phyloP scores from a whole-genome alignment of 2,329 filamentous ascomycete species.

The Cordyceps cateniannulata region DNA sequence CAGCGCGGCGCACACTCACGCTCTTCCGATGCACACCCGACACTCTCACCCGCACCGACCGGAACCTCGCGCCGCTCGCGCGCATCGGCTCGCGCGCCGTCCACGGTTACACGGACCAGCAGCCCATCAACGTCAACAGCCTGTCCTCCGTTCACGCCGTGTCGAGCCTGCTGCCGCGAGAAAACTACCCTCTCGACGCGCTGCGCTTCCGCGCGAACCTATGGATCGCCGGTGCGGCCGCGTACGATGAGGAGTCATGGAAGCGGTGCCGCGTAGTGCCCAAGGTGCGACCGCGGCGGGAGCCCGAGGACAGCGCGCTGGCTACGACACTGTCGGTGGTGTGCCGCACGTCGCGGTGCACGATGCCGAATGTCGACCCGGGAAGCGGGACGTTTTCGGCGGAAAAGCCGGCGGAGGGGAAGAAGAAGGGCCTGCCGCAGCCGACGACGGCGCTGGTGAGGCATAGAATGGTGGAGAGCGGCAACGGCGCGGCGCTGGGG shows the following conservation, averaged over 20 bases:
- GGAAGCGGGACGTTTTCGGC: constrained; percentile 7
- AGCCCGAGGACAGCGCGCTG: neutral
- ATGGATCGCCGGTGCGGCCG: constrained; percentile 15
- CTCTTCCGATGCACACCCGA: constrained; percentile 15
- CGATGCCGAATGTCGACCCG: constrained; percentile 18
- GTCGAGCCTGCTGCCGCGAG: constrained; percentile 12
- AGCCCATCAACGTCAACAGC: constrained; percentile 18
- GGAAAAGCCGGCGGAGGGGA: neutral
- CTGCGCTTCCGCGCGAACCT: constrained; percentile 18
- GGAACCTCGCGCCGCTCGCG: constrained; percentile 15
- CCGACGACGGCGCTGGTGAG: constrained; percentile 21
- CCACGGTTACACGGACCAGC: constrained; percentile 18
- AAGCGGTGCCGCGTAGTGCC: constrained; percentile 15
- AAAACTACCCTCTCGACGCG: constrained; percentile 16
- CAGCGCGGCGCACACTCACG: constrained; percentile 8
- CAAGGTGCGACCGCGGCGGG: neutral
- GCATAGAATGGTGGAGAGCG: constrained; percentile 20
- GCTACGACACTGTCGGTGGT: constrained; percentile 15
- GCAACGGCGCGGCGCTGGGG: constrained; percentile 21
- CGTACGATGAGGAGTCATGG: constrained; percentile 17
- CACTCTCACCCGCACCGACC: constrained; percentile 13
- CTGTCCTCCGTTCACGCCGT: constrained; percentile 18
- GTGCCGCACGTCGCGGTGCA: constrained; percentile 17
- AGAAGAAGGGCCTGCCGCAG: constrained; percentile 20
- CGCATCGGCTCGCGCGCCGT: constrained; percentile 17